phyloP scores from a whole-genome alignment of 306 rosid species.

The Malus orientalis region DNA sequence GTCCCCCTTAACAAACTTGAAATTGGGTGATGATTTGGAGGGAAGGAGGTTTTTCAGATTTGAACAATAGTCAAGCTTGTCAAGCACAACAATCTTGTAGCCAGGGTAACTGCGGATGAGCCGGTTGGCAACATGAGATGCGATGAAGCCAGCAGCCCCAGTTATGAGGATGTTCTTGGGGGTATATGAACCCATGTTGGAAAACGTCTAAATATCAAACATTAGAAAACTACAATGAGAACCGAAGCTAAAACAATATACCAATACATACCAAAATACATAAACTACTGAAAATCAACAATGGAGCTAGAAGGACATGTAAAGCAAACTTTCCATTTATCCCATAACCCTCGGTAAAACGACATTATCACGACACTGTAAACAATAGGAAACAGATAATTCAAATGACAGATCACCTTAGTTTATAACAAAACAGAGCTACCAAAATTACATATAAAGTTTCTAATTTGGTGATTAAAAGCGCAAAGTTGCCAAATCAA shows the following conservation, averaged over 20 bases:
- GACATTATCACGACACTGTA: neutral
- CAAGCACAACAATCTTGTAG: constrained; percentile 84
- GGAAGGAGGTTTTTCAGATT: constrained; percentile 76
- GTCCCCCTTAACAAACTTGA: constrained; percentile 92
- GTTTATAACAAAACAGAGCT: neutral
- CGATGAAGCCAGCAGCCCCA: constrained; percentile 92
- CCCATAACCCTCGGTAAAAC: neutral
- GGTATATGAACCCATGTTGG: constrained; percentile 57
- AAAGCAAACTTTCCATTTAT: neutral
- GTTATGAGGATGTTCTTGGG: constrained; percentile 90
- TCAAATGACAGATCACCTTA: neutral
- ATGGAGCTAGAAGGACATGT: neutral
- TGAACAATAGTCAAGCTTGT: constrained; percentile 92
- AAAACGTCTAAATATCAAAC: constrained; percentile 24
- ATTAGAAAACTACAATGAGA: neutral
- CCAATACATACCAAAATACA: neutral
- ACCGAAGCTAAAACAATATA: neutral
- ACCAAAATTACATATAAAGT: neutral
- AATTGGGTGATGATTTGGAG: constrained; percentile 64
- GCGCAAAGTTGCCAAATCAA: neutral
- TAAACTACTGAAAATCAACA: neutral
- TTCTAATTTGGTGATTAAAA: neutral
- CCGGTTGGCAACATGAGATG: constrained; percentile 89
- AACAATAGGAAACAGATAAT: neutral
- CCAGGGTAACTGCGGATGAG: constrained; percentile 65